Conservation (phyloP, 805 yeast species). For the Candida pini region DNA sequence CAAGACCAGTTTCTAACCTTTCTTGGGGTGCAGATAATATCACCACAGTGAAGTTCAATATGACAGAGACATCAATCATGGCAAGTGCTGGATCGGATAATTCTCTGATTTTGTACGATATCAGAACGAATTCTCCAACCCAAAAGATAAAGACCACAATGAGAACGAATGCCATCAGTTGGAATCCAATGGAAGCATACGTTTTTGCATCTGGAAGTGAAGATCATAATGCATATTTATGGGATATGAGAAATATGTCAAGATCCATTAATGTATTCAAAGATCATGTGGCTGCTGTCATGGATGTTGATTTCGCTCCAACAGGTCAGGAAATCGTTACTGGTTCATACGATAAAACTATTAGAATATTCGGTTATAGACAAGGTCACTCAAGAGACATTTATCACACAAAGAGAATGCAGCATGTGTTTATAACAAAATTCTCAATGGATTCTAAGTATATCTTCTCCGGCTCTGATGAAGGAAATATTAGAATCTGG, state of each 20-base stretch:
- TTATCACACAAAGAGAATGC: conserved; percentile 98
- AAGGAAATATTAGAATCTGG: conserved; percentile 94
- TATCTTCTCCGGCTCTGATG: conserved; percentile 89
- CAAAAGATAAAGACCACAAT: conserved; percentile 82
- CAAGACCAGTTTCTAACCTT: conserved; percentile 68
- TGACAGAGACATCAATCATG: conserved; percentile 80
- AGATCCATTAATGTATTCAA: conserved; percentile 80
- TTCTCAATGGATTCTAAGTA: conserved; percentile 88
- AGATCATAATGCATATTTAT: conserved; percentile 89
- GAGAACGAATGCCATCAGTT: conserved; percentile 79
- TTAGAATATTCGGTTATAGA: conserved; percentile 60
- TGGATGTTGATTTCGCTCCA: conserved; percentile 93
- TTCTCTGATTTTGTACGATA: conserved; percentile 83
- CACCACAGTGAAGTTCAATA: conserved; percentile 76
- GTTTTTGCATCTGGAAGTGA: conserved; percentile 89
- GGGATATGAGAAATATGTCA: conserved; percentile 93
- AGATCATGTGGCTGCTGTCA: conserved; percentile 93
- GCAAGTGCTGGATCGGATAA: conserved; percentile 92
- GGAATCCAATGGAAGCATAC: conserved; percentile 99
- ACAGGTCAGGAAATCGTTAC: conserved; percentile 95
- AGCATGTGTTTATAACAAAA: conserved; percentile 77
- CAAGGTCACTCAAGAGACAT: conserved; percentile 94
- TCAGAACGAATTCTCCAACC: conserved; percentile 85
- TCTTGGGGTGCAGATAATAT: conserved; percentile 98
- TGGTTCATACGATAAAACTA: conserved; percentile 91